Conservation (phyloP, 495 filamentous ascomycete genomes). For the Endocarpon pusillum region DNA sequence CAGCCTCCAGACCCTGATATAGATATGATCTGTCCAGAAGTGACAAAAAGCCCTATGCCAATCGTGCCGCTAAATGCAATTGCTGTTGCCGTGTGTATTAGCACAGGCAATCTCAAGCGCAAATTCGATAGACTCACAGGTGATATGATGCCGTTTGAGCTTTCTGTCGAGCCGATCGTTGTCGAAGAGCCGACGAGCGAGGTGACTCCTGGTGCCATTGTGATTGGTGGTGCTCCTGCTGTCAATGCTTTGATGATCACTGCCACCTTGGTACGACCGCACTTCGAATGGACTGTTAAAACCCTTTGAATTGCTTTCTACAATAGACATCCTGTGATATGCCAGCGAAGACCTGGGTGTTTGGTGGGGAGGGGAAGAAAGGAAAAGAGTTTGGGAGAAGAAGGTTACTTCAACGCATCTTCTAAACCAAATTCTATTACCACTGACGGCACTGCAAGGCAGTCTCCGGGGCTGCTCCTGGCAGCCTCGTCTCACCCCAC, state of each 20-base stretch:
- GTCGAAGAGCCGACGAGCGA: conserved; percentile 2
- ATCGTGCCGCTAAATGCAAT: conserved; percentile 23
- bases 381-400: too few relatives aligned
- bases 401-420: too few relatives aligned
- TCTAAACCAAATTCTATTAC: too few relatives aligned
- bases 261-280: neutral
- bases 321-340: neutral
- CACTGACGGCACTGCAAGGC: too few relatives aligned
- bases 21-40: conserved; percentile 20
- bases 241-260: neutral
- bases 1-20: conserved; percentile 19
- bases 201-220: neutral
- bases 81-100: conserved; percentile 3
- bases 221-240: neutral
- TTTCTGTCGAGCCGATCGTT: conserved; percentile 7
- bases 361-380: too few relatives aligned
- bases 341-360: neutral
- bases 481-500: too few relatives aligned
- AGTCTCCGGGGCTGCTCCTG: too few relatives aligned
- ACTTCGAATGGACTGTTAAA: neutral
- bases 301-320: neutral
- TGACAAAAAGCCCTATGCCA: conserved; percentile 24
- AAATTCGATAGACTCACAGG: conserved; percentile 5
- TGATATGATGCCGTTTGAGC: conserved; percentile 12
- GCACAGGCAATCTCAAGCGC: neutral